Base-by-base conservation (phyloP, 257 asterid genomes). In the Verbascum thapsus region DNA sequence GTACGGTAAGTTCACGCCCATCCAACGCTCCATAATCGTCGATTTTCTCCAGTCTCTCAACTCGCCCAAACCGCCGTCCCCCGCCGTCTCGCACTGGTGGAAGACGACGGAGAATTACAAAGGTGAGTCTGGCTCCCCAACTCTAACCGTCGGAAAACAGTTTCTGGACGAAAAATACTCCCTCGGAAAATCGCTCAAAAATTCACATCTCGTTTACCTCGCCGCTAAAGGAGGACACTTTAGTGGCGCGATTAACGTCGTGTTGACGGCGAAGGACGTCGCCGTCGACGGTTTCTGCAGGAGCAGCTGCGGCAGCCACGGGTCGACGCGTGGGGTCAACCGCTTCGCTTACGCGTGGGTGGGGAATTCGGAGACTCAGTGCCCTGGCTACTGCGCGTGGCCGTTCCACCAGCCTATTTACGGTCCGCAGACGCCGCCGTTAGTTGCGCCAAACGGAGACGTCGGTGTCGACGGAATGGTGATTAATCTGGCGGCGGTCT, bases 361-460 rank as follows among this genome's bases (percentile, higher is more conserved):
- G 3, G 96, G 96, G 2, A 83, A 88, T 78, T 71, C 96, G 42
- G 95, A 74, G 66, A 73, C 66, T 9, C 88, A 74, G 78, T 88
- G 95, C 32, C 81, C 95, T 0, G 96, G 96, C 0, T 80, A 83
- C 73, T 87, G 95, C 45, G 90, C 95, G 0, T 84, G 90, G 95
- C 95, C 95, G 48, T 87, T 84, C 58, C 85, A 83, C 63, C 88
- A 81, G 72, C 96, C 96, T n/a, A 2, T 74, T 10, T 85, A 83
- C 84, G 94, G 94, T n/a, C 96, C 96, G 4, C 96, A 88, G 71
- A 30, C 78, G 0, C 81, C 87, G 63, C 87, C 96, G 50, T 67
- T 88, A 0, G 68, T 76, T 11, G 79, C 96, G 2, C 96, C 94
- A 0, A 88, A 85, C 83, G 89, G 83, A 1, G 91, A 85, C 78